Evolutionary conservation across 176 grass and related monocot species (phyloP).

Genomic region (Oryza longistaminata): DNA sequence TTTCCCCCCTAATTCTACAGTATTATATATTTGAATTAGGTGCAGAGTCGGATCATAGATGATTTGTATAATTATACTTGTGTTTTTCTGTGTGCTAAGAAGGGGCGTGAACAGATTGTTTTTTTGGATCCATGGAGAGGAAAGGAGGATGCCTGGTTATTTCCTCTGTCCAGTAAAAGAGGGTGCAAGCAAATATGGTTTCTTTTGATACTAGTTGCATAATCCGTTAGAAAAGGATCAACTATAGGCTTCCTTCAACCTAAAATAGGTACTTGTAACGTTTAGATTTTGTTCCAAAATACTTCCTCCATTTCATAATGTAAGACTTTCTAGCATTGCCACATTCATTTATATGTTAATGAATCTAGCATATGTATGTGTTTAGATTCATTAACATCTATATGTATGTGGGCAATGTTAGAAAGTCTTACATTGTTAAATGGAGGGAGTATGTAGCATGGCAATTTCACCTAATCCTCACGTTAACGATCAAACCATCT

Average conservation of each 20-base stretch:
- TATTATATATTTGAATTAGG: slow-evolving; percentile 14
- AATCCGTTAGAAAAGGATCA: not conserved
- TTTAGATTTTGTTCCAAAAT: too few relatives aligned
- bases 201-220: not conserved
- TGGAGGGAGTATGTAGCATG: too few relatives aligned
- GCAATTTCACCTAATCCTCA: too few relatives aligned
- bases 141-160: not conserved
- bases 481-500: too few relatives aligned
- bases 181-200: not conserved
- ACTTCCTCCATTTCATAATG: too few relatives aligned
- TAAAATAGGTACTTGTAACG: too few relatives aligned
- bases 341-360: too few relatives aligned
- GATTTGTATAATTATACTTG: not conserved
- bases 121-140: not conserved
- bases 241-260: not conserved
- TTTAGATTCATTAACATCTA: too few relatives aligned
- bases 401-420: too few relatives aligned
- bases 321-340: too few relatives aligned
- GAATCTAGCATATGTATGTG: too few relatives aligned
- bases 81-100: not conserved
- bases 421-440: too few relatives aligned
- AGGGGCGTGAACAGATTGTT: not conserved
- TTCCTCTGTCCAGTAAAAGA: not conserved
- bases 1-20: not conserved
- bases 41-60: slow-evolving; percentile 5